Evolutionary conservation across 257 asterid species (phyloP), one percentile per base, ranked within the genome.

Genomic region (Verbena officinalis): DNA sequence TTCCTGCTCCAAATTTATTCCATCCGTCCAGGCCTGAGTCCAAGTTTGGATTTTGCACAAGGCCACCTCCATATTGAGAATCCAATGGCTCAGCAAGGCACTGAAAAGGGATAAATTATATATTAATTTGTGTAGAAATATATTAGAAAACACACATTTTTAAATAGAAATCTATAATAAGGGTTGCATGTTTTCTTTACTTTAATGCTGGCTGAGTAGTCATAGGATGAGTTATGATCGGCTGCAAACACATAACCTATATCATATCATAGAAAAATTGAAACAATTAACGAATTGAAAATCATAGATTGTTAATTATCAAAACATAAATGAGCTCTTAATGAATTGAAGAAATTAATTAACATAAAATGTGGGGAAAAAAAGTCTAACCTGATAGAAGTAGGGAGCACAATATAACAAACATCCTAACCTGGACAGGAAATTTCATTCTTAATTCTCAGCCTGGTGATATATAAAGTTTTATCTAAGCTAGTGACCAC

Each of bases 51-150:
- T 76, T 76, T 19, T 23, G 9, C 2, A 78, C 38, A 16, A 77
- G 45, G 7, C 83, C 88, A 4, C 85, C 88, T 19, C 56, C 66
- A 38, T 83, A 83, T 42, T 72, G 83, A 59, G 88, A 83, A 27
- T 55, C 58, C 71, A 58, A 52, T 7, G 88, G 78, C 39, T 79
- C 75, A 1, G 38, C 39, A 55, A 64, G 36, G 36, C 85, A 83
- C 88, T 83, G 70, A 34, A 75, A 69, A 46, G 1, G 7, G 23
- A 2, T 15, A 49, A 68, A 27, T 27, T 27, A 27, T n/a, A n/a
- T n/a, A n/a, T n/a, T 7, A 27, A 39, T 2, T 23, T 4, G n/a
- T n/a, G 23, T 16, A 12, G 30, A 22, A 33, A 54, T 30, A 30
- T 30, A 30, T 30, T 30, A 30, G 36, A 30, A 3, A 3, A 2